These are phyloP conservation scores for Meyerozyma elateridarum DNA, from an alignment of 1,139 yeast species.

Conservation along the genomic window DNA sequence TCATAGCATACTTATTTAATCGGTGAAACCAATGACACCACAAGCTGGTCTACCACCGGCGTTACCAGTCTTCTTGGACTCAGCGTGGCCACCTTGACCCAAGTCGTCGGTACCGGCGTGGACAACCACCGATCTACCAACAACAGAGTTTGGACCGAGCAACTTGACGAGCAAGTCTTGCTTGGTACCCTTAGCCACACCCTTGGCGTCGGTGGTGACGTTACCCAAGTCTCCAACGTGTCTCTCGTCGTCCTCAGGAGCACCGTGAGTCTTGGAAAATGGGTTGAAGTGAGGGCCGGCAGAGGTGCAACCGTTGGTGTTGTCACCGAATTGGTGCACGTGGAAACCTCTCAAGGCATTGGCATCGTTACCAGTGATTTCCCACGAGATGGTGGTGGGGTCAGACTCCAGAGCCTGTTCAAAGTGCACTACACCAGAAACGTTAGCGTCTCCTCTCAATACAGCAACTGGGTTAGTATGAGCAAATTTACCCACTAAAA, in stretches of 20 bases:
- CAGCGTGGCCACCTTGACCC: slow-evolving; percentile 94
- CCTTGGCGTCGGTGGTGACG: slow-evolving; percentile 77
- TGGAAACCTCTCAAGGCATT: slow-evolving; percentile 96
- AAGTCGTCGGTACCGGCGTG: slow-evolving; percentile 94
- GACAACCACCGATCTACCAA: slow-evolving; percentile 95
- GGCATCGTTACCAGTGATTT: slow-evolving; percentile 81
- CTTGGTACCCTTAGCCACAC: slow-evolving; percentile 86
- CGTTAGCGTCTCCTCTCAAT: slow-evolving; percentile 89
- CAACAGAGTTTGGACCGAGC: slow-evolving; percentile 76
- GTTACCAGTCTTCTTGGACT: slow-evolving; percentile 94
- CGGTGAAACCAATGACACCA: slow-evolving; percentile 89
- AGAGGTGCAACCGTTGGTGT: slow-evolving; percentile 97
- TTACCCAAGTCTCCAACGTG: slow-evolving; percentile 98
- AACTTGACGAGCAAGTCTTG: slow-evolving; percentile 74
- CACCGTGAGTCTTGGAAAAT: slow-evolving; percentile 85
- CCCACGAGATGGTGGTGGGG: slow-evolving; percentile 84
- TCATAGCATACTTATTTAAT: slow-evolving; percentile 17
- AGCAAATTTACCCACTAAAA: slow-evolving; percentile 2
- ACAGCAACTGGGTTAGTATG: slow-evolving; percentile 68
- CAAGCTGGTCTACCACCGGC: slow-evolving; percentile 99
- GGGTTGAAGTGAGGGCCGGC: slow-evolving; percentile 99
- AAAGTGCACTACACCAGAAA: slow-evolving; percentile 78
- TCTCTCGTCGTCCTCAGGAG: slow-evolving; percentile 83
- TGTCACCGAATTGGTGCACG: slow-evolving; percentile 96
- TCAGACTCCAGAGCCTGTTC: slow-evolving; percentile 76